These are phyloP conservation scores for Cercospora citrullina DNA, from an alignment of 2,329 filamentous ascomycete genomes.

Conservation along the genomic window DNA sequence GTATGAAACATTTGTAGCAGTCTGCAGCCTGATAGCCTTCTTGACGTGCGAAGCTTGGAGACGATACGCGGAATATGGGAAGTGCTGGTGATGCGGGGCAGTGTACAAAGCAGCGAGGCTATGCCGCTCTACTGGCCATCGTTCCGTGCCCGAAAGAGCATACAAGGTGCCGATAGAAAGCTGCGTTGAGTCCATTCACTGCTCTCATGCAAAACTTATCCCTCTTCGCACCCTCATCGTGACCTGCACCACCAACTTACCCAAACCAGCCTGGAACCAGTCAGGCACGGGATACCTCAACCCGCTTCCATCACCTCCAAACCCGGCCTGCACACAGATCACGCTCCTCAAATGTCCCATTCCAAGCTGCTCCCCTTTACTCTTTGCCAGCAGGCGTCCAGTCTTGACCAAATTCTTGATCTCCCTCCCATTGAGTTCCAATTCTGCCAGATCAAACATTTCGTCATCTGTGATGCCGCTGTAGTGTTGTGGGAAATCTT, in stretches of 20 bases:
- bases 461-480: slow-evolving; percentile 19
- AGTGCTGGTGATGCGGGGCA: neutral
- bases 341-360: slow-evolving; percentile 20
- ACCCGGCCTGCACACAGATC: slow-evolving; percentile 16
- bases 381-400: slow-evolving; percentile 19
- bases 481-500: slow-evolving; percentile 18
- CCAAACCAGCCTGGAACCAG: slow-evolving; percentile 5
- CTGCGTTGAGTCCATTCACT: too few relatives aligned
- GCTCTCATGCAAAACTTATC: neutral
- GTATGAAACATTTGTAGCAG: neutral
- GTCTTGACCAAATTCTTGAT: slow-evolving; percentile 25
- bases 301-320: slow-evolving; percentile 7
- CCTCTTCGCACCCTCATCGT: slow-evolving; percentile 8
- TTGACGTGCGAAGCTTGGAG: neutral
- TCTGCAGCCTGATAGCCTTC: neutral
- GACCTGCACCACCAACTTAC: neutral
- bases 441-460: slow-evolving; percentile 16
- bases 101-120: too few relatives aligned
- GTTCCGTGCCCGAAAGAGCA: neutral
- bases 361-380: slow-evolving; percentile 15
- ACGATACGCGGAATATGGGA: neutral
- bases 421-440: slow-evolving; percentile 22
- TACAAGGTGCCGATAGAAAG: neutral
- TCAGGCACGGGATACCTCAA: slow-evolving; percentile 10
- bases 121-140: neutral